Percentiles rank a stretch among this genome's conserved stretches.
These are phyloP conservation scores for Camellia lanceoleosa DNA, from an alignment of 148 eudicot species.

Conservation along the genomic window DNA sequence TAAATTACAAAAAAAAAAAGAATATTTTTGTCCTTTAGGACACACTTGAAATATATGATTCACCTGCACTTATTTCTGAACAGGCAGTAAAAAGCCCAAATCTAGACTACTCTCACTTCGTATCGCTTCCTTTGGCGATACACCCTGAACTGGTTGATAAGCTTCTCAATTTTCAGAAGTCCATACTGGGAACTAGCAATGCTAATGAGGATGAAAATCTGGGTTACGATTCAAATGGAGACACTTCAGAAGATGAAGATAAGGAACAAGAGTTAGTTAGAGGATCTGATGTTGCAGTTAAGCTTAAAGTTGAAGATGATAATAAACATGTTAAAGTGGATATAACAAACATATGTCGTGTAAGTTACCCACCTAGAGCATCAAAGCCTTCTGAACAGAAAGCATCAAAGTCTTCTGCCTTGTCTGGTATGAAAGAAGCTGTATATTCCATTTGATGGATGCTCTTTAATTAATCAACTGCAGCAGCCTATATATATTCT, in stretches of 20 bases:
- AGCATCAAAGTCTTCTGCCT: conserved; percentile 28
- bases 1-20: neutral
- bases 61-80: conserved; percentile 15
- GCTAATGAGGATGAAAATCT: conserved; percentile 29
- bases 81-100: conserved; percentile 71
- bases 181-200: conserved; percentile 43
- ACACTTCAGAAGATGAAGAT: conserved; percentile 40
- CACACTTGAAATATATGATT: conserved; percentile 14
- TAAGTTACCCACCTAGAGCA: conserved; percentile 52
- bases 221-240: conserved; percentile 34
- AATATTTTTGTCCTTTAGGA: neutral
- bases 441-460: neutral
- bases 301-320: conserved; percentile 38
- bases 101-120: conserved; percentile 78
- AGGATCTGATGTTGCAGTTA: conserved; percentile 34
- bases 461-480: neutral
- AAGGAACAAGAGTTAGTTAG: conserved; percentile 18
- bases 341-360: conserved; percentile 41
- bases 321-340: conserved; percentile 36
- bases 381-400: conserved; percentile 23
- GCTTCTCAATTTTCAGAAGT: conserved; percentile 67
- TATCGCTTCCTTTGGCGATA: conserved; percentile 89
- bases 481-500: neutral
- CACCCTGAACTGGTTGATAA: conserved; percentile 76
- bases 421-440: conserved; percentile 41